Evolutionary conservation across 495 filamentous ascomycete species (phyloP).

Genomic region (Collariella sp.): DNA sequence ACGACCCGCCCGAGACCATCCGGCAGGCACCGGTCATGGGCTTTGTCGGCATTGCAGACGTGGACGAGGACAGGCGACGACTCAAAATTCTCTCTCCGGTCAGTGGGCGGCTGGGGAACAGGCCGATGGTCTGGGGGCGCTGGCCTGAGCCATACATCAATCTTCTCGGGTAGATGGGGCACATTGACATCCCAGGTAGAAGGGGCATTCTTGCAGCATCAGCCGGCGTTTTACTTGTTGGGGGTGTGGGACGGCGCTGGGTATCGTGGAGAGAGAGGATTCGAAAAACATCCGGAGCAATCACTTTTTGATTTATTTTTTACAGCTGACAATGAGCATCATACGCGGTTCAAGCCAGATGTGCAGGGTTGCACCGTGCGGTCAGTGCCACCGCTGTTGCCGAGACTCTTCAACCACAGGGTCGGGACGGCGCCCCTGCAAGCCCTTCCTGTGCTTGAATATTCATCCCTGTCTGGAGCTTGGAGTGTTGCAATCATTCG

Average conservation of each 20-base stretch:
- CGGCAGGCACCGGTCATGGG: conserved; percentile 82
- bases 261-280: not conserved
- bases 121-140: conserved; percentile 60
- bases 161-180: conserved; percentile 31
- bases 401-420: too few relatives aligned
- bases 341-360: too few relatives aligned
- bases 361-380: not conserved
- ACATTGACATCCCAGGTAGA: too few relatives aligned
- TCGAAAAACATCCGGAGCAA: too few relatives aligned
- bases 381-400: too few relatives aligned
- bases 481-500: not conserved
- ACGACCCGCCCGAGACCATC: conserved; percentile 60
- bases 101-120: conserved; percentile 64
- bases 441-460: too few relatives aligned
- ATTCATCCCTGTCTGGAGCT: too few relatives aligned
- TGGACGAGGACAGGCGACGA: conserved; percentile 76
- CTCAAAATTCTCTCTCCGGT: conserved; percentile 76
- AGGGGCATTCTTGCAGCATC: not conserved
- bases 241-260: not conserved
- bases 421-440: too few relatives aligned
- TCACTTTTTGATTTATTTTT: too few relatives aligned
- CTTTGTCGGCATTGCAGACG: conserved; percentile 83
- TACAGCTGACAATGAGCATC: too few relatives aligned
- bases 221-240: not conserved
- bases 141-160: conserved; percentile 49